Conservation (phyloP, 192 early-diverging fungal genomes). For the Rhizoclosmatium sp. region DNA sequence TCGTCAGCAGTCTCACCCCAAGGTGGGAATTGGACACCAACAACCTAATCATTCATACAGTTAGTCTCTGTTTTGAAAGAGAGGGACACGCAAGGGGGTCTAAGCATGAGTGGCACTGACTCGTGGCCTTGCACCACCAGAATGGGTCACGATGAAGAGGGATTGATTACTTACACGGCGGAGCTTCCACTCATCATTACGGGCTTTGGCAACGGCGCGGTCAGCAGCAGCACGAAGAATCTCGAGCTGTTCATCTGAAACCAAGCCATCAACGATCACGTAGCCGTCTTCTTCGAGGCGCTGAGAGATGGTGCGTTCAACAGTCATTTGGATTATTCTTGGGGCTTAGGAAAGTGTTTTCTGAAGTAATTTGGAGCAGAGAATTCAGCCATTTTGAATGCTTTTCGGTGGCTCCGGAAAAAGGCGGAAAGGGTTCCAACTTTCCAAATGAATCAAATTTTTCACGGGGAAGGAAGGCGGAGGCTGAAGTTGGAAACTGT, state of each 20-base stretch:
- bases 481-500: too few relatives aligned
- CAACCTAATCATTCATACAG: constrained; percentile 41
- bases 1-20: constrained; percentile 53
- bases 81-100: not conserved
- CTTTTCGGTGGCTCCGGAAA: too few relatives aligned
- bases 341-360: too few relatives aligned
- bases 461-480: too few relatives aligned
- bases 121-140: too few relatives aligned
- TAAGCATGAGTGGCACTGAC: not conserved
- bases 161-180: constrained; percentile 24
- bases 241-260: constrained; percentile 42
- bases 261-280: constrained; percentile 55
- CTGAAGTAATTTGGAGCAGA: too few relatives aligned
- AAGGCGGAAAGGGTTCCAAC: too few relatives aligned
- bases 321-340: not conserved
- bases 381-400: too few relatives aligned
- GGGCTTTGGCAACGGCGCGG: constrained; percentile 47
- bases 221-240: constrained; percentile 50
- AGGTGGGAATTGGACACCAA: constrained; percentile 59
- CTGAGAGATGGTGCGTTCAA: constrained; percentile 20
- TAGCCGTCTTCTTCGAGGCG: constrained; percentile 49
- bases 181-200: constrained; percentile 51
- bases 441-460: too few relatives aligned
- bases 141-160: too few relatives aligned
- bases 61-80: not conserved